phyloP scores from a whole-genome alignment of 345 rosid genomes.

The Turnera subulata region DNA sequence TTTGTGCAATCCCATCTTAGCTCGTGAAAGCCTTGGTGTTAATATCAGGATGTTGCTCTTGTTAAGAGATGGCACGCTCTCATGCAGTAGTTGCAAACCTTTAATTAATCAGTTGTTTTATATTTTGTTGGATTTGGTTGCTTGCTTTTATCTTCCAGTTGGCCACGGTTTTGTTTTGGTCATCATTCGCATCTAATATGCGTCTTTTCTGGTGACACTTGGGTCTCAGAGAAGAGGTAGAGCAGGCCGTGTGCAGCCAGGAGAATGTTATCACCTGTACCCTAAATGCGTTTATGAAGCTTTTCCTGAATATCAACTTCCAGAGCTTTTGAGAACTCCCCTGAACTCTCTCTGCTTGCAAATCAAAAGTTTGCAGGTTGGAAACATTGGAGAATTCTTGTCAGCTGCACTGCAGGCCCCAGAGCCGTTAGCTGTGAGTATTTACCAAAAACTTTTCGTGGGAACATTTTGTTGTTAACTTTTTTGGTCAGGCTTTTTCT shows the following conservation, averaged over 20 bases:
- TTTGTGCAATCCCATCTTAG: background rate
- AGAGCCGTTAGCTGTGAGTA: slow-evolving; percentile 82
- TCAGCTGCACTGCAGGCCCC: slow-evolving; percentile 97
- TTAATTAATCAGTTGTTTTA: too few species aligned
- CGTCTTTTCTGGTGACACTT: slow-evolving; percentile 5
- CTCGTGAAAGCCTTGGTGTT: too few species aligned
- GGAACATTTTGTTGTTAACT: background rate
- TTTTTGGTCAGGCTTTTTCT: background rate
- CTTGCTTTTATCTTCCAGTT: slow-evolving; percentile 5
- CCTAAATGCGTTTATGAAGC: slow-evolving; percentile 92
- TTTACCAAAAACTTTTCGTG: too few species aligned
- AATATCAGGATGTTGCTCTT: too few species aligned
- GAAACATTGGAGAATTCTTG: slow-evolving; percentile 83
- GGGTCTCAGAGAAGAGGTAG: slow-evolving; percentile 81
- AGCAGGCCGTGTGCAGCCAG: slow-evolving; percentile 96
- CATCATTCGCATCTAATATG: background rate
- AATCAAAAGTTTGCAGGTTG: slow-evolving; percentile 92
- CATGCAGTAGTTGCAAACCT: too few species aligned
- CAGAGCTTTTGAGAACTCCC: slow-evolving; percentile 97
- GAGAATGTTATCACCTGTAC: slow-evolving; percentile 91
- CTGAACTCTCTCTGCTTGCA: slow-evolving; percentile 98
- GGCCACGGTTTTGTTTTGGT: slow-evolving; percentile 3
- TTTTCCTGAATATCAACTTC: slow-evolving; percentile 96
- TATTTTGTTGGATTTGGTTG: slow-evolving; percentile 1
- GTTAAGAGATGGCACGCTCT: too few species aligned